Base-by-base conservation (phyloP, 106 monocot species). In the Iris macrosiphon region DNA sequence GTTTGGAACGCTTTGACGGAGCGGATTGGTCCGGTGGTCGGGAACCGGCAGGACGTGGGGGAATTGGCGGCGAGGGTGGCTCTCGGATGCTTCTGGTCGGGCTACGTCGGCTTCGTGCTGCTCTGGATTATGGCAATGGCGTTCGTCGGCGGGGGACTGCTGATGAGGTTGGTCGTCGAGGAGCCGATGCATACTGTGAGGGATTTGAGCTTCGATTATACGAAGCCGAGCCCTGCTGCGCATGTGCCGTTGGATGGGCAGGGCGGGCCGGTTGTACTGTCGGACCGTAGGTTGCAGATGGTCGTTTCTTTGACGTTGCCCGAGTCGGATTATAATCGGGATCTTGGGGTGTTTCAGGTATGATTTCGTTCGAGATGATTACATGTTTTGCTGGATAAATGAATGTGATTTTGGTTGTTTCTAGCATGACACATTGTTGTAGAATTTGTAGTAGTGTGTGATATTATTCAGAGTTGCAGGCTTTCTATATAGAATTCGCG, bases 341-440 rank as follows among this genome's bases (percentile, higher is more conserved):
- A 74, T 19, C 83, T 98, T 49, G 96, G 96, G 7, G 72, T 98
- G 40, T 98, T 98, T 28, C 96, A 91, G 87, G 96, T 98, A 79
- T 51, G 12, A 2, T 16, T 7, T 5, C n/a, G n/a, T n/a, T n/a
- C n/a, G n/a, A n/a, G n/a, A n/a, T n/a, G n/a, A n/a, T n/a, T n/a
- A n/a, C n/a, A n/a, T n/a, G n/a, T n/a, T n/a, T n/a, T n/a, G n/a
- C n/a, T n/a, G n/a, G n/a, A n/a, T n/a, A n/a, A n/a, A n/a, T n/a
- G n/a, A n/a, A n/a, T n/a, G n/a, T n/a, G n/a, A n/a, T n/a, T n/a
- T n/a, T n/a, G n/a, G n/a, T n/a, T n/a, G n/a, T n/a, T n/a, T n/a
- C n/a, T n/a, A n/a, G n/a, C n/a, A n/a, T n/a, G n/a, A n/a, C n/a
- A n/a, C n/a, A n/a, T n/a, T n/a, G n/a, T n/a, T n/a, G n/a, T n/a